Conservation (phyloP, 1,139 yeast genomes). For the Hyphopichia buzzinii region DNA sequence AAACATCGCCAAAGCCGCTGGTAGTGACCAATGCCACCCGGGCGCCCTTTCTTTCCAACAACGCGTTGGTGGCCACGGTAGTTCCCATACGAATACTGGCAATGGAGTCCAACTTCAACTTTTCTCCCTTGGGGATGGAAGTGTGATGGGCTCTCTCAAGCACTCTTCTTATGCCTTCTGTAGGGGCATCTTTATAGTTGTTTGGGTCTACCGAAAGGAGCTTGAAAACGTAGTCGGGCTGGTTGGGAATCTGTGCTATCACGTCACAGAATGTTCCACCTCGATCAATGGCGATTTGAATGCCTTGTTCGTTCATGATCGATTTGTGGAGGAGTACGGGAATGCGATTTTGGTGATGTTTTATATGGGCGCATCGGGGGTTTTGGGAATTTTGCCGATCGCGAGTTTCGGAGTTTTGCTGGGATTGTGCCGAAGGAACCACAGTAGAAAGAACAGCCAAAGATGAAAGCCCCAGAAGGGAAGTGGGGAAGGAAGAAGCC, state of each 20-base stretch:
- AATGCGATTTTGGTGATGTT: neutral
- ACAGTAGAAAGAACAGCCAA: too few species aligned
- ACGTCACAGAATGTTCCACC: conserved; percentile 93
- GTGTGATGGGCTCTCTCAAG: conserved; percentile 56
- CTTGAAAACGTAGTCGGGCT: conserved; percentile 48
- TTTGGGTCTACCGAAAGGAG: conserved; percentile 82
- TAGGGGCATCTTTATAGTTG: conserved; percentile 85
- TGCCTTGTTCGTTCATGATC: conserved; percentile 11
- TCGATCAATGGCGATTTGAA: conserved; percentile 45
- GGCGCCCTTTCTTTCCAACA: conserved; percentile 52
- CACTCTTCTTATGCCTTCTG: conserved; percentile 83
- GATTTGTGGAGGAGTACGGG: neutral
- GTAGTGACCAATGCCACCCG: conserved; percentile 50
- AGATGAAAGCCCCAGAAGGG: too few species aligned
- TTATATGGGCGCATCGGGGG: neutral
- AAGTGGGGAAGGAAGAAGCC: too few species aligned
- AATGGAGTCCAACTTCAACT: conserved; percentile 28
- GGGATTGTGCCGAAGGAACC: too few species aligned
- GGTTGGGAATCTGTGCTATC: conserved; percentile 49
- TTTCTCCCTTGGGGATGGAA: conserved; percentile 43
- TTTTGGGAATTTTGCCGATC: neutral
- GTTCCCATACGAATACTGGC: conserved; percentile 39
- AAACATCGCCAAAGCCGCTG: conserved; percentile 49
- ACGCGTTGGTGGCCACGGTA: conserved; percentile 41
- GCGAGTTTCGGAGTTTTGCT: too few species aligned